phyloP scores from a whole-genome alignment of 257 asterid genomes.

The Buddleja alternifolia region DNA sequence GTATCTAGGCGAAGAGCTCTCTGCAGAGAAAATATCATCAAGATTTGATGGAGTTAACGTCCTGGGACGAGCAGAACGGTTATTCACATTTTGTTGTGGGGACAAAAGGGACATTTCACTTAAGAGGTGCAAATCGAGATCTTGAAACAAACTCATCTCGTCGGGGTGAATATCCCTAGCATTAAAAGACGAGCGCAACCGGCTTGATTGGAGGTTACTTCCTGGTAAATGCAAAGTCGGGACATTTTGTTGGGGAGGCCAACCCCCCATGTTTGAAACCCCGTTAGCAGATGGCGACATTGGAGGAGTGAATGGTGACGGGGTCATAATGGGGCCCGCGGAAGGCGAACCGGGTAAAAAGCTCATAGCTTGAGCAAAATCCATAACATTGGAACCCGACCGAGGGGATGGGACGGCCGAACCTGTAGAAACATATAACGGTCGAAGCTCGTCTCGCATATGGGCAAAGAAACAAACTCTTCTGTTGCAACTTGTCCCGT shows the following conservation, averaged over 20 bases:
- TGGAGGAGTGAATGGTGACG: constrained; percentile 69
- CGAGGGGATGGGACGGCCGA: constrained; percentile 81
- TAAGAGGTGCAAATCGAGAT: constrained; percentile 51
- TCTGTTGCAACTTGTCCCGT: constrained; percentile 66
- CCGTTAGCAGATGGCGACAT: constrained; percentile 69
- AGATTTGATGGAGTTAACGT: constrained; percentile 65
- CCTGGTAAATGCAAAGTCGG: constrained; percentile 79
- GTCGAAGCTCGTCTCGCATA: constrained; percentile 73
- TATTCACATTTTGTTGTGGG: constrained; percentile 36
- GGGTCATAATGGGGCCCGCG: constrained; percentile 52
- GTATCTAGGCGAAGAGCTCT: constrained; percentile 72
- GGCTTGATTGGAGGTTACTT: constrained; percentile 72
- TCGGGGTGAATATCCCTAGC: constrained; percentile 66
- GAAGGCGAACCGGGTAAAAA: constrained; percentile 75
- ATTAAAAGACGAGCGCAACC: constrained; percentile 69
- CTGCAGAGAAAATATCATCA: constrained; percentile 71
- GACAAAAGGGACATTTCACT: constrained; percentile 50
- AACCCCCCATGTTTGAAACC: constrained; percentile 57
- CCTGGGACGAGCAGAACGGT: constrained; percentile 57
- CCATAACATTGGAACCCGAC: constrained; percentile 55
- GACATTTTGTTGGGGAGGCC: constrained; percentile 65
- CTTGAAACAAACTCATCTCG: constrained; percentile 48
- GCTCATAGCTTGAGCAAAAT: constrained; percentile 65
- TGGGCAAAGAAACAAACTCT: constrained; percentile 95
- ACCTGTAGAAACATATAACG: constrained; percentile 77